These are phyloP conservation scores for Emergomyces pasteurianus DNA, from an alignment of 2,329 filamentous ascomycete genomes.

Conservation along the genomic window DNA sequence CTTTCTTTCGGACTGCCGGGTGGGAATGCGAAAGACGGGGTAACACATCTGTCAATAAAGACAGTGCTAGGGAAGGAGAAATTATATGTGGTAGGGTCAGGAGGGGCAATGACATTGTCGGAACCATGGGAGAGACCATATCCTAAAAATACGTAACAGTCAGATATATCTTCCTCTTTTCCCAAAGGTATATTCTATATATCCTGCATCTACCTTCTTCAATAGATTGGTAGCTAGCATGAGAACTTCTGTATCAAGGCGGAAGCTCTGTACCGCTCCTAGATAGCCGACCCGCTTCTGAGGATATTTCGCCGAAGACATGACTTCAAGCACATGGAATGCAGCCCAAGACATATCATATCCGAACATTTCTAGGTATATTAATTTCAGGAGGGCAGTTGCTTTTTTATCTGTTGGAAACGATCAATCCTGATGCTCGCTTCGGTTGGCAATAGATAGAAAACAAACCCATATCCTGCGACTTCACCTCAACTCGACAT, in stretches of 20 bases:
- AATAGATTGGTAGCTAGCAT: constrained; percentile 95
- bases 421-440: background rate
- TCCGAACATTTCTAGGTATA: constrained; percentile 98
- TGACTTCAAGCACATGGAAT: constrained; percentile 96
- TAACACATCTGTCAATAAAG: constrained; percentile 72
- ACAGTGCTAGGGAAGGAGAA: constrained; percentile 82
- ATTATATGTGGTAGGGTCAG: constrained; percentile 88
- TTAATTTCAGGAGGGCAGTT: constrained; percentile 85
- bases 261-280: constrained; percentile 89
- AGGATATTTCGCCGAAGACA: constrained; percentile 88
- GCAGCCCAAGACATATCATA: constrained; percentile 99
- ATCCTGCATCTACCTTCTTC: constrained; percentile 56
- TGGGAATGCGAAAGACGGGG: constrained; percentile 79
- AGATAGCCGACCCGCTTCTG: constrained; percentile 95
- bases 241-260: constrained; percentile 87
- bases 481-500: constrained; percentile 85
- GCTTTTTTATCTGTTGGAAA: constrained; percentile 71
- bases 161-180: constrained; percentile 9
- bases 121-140: constrained; percentile 55
- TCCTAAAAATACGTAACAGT: constrained; percentile 20
- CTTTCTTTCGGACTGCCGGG: constrained; percentile 83
- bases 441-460: constrained; percentile 3
- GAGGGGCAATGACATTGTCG: constrained; percentile 74
- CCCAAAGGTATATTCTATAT: background rate
- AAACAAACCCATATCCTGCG: constrained; percentile 74